A percentile compares a stretch with the other conserved stretches of the same genome.
Conservation (phyloP, 2,329 filamentous ascomycete species). For the Fusarium begoniae region DNA sequence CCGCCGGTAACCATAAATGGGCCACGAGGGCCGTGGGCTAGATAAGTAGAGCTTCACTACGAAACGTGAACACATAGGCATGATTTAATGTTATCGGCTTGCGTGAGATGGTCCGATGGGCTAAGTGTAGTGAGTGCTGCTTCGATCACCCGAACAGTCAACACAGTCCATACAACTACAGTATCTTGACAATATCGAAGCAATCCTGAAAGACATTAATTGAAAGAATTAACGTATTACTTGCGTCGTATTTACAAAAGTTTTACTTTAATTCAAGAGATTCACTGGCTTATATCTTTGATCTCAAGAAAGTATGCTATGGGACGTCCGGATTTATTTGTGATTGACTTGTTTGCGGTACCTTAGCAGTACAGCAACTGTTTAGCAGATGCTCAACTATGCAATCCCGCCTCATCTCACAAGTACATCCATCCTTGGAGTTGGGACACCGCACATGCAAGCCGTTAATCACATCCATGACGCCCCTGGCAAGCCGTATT, state of each 20-base stretch:
- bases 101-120: neutral
- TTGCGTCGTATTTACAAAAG: neutral
- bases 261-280: accelerated
- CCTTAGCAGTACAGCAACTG: no score
- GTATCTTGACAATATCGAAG: neutral
- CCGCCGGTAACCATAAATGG: neutral
- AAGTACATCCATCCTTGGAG: neutral
- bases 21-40: accelerated
- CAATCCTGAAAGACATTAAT: neutral
- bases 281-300: accelerated
- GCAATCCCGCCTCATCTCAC: neutral
- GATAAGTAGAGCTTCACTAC: neutral
- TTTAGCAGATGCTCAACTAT: neutral
- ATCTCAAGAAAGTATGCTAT: neutral
- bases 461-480: neutral
- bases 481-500: neutral
- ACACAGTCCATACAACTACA: accelerated
- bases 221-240: neutral
- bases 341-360: no score
- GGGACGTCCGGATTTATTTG: no score
- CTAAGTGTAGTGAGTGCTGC: neutral
- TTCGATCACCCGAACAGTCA: no score
- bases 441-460: neutral
- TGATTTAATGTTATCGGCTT: neutral
- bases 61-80: accelerated